phyloP scores from a whole-genome alignment of 495 filamentous ascomycete genomes.

The Friedmanniomyces endolithicus region DNA sequence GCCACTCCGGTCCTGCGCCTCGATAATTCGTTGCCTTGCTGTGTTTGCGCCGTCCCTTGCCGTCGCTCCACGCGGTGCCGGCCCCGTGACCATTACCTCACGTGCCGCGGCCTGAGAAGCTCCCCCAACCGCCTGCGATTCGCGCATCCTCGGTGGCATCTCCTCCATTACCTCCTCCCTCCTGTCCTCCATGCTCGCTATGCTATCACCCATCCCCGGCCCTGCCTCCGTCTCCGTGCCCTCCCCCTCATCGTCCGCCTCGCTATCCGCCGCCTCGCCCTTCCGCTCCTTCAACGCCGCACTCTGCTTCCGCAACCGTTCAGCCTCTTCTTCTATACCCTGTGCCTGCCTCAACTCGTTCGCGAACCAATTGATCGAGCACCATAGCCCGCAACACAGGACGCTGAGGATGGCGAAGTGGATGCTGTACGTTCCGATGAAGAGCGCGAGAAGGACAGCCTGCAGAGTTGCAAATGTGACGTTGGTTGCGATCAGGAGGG shows the following conservation, averaged over 20 bases:
- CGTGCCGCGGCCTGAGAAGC: neutral
- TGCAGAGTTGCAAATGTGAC: constrained; percentile 77
- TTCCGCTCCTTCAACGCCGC: constrained; percentile 25
- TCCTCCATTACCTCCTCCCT: neutral
- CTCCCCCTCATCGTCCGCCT: constrained; percentile 25
- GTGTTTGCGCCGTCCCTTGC: neutral
- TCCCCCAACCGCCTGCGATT: neutral
- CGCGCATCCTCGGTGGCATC: neutral
- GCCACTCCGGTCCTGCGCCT: constrained; percentile 16
- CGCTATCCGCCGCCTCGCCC: constrained; percentile 21
- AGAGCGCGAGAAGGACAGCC: constrained; percentile 57
- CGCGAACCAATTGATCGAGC: constrained; percentile 93
- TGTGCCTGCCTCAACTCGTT: constrained; percentile 58
- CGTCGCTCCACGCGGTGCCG: constrained; percentile 1
- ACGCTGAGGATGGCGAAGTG: constrained; percentile 76
- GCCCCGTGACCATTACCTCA: neutral
- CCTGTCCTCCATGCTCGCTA: neutral
- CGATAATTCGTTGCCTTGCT: constrained; percentile 8
- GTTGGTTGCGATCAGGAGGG: constrained; percentile 83
- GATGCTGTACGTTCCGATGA: constrained; percentile 70
- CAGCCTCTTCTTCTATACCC: constrained; percentile 48
- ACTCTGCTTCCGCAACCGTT: constrained; percentile 34
- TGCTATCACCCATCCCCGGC: constrained; percentile 14
- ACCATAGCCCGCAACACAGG: constrained; percentile 75
- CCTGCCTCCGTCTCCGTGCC: constrained; percentile 27